Conservation (phyloP, 495 filamentous ascomycete genomes). For the Staphylotrichum longicolle region DNA sequence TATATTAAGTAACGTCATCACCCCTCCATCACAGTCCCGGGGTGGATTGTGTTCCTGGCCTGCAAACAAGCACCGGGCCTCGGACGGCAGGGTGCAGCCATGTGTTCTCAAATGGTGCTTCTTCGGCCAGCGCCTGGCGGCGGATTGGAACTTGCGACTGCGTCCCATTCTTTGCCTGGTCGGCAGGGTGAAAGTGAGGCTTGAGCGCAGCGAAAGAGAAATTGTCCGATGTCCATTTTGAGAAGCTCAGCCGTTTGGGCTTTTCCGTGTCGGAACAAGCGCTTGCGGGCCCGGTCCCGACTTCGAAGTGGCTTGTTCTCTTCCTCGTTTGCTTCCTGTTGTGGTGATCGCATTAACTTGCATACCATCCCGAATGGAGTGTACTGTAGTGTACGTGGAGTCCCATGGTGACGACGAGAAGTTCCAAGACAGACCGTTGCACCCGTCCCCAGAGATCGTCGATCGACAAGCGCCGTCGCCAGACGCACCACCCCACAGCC, state of each 20-base stretch:
- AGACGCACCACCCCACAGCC: background rate
- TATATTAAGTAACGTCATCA: slow-evolving; percentile 40
- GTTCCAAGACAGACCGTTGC: slow-evolving; percentile 7
- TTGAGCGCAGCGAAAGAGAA: slow-evolving; percentile 34
- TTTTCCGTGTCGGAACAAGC: too few species aligned
- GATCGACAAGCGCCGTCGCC: slow-evolving; percentile 15
- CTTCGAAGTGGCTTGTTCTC: background rate
- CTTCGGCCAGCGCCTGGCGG: background rate
- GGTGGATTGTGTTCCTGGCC: too few species aligned
- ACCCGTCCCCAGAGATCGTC: background rate
- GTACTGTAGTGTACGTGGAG: too few species aligned
- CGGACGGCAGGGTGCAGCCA: background rate
- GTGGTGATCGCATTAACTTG: background rate
- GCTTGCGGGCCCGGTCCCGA: too few species aligned
- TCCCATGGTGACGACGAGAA: too few species aligned
- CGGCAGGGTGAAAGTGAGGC: slow-evolving; percentile 4
- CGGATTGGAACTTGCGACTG: background rate
- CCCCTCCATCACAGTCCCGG: background rate
- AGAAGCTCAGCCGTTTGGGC: slow-evolving; percentile 20
- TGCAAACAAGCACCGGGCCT: background rate
- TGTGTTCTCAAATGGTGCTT: background rate
- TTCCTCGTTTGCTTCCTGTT: too few species aligned
- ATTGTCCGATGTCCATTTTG: slow-evolving; percentile 38
- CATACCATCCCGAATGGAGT: too few species aligned
- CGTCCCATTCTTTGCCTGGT: background rate